Percentiles rank a stretch among this genome's conserved stretches.
phyloP scores from a whole-genome alignment of 768 basidiomycete species.

The Tulasnella sp. region DNA sequence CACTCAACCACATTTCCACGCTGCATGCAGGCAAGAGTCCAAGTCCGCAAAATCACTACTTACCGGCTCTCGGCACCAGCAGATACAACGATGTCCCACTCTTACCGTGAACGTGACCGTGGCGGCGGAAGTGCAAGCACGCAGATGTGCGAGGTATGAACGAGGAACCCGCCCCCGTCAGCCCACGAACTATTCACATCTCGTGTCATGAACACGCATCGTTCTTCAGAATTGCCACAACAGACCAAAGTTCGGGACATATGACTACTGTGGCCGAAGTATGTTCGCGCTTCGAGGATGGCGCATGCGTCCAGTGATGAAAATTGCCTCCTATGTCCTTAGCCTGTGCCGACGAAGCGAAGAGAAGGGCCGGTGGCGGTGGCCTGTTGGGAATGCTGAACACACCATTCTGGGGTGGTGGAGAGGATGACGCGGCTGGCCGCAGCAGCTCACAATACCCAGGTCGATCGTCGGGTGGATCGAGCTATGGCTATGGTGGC shows the following conservation, averaged over 20 bases:
- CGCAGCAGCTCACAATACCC: background rate
- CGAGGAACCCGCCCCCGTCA: background rate
- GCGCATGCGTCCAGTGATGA: background rate
- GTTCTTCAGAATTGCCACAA: background rate
- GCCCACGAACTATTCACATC: background rate
- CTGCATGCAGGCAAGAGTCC: background rate
- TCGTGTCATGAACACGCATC: background rate
- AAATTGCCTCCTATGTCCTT: background rate
- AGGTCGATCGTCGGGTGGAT: background rate
- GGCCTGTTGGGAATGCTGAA: background rate
- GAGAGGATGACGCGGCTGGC: background rate
- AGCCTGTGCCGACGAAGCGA: constrained; percentile 1
- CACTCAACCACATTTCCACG: background rate
- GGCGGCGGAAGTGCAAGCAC: background rate
- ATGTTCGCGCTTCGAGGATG: background rate
- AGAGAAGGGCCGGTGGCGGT: background rate
- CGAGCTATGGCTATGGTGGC: background rate
- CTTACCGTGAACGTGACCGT: no score
- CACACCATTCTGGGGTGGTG: background rate
- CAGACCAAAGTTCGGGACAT: background rate
- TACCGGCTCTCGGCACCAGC: background rate
- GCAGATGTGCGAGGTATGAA: constrained; percentile 18
- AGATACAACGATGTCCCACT: background rate
- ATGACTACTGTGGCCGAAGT: background rate
- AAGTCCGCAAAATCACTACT: background rate